Evolutionary conservation across 1,284 basidiomycete species (phyloP), one percentile per base, ranked within the genome.

Genomic region (Sanguinoderma infundibulare): DNA sequence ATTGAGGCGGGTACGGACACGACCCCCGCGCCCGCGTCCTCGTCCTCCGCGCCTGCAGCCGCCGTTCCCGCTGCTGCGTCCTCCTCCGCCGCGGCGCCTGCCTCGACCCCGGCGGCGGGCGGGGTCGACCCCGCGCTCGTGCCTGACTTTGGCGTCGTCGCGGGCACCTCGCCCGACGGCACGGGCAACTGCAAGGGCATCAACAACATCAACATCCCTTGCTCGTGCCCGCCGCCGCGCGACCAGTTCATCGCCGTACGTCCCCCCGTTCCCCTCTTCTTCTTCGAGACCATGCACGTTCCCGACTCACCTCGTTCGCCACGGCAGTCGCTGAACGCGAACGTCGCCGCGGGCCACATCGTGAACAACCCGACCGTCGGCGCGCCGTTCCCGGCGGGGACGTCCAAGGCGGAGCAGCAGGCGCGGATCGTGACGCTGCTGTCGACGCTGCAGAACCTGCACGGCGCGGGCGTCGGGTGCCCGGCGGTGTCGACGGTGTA

Each of bases 401-500:
- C 69, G 67, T 75, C 72, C 15, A 68, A 67, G 28, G 59, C 52
- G 17, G 74, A 73, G 49, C 70, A 75, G 62, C 65, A 69, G 44
- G 72, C 77, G 20, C 76, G 78, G 40, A 72, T 79, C 67, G 65
- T 68, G 35, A 73, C 78, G 36, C 56, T 63, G 17, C 54, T 75
- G 32, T 72, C 77, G 56, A 73, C 69, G 59, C 70, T 80, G 24
- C 79, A 81, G 71, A 80, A 80, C 69, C 65, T 81, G 40, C 66
- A 74, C 63, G 79, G 79, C 1, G 65, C 75, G 1, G 79, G 78
- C 14, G 60, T 70, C 30, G 79, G 79, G 6, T 81, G 78, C 65
- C 78, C 79, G 2, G 74, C 69, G 9, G 74, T 69, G 9, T 74
- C 76, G 50, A 79, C 79, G 20, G 79, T 77, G 34, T 71, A 79